These are phyloP conservation scores for Aspergillus funiculosus DNA, from an alignment of 495 filamentous ascomycete genomes.

Conservation along the genomic window DNA sequence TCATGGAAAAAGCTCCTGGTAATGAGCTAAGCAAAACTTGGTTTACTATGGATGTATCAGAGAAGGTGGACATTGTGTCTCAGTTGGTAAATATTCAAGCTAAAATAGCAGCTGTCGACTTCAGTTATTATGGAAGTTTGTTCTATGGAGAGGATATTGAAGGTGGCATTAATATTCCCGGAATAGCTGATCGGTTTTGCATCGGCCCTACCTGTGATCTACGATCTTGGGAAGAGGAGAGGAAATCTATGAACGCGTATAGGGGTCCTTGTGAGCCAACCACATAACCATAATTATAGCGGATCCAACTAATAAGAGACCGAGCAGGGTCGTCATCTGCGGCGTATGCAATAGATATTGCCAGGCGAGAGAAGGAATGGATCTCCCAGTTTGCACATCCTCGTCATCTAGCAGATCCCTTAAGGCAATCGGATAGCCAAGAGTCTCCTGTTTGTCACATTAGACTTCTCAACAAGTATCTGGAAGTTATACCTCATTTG, in stretches of 20 bases:
- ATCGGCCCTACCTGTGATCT: constrained; percentile 6
- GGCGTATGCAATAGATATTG: too few relatives aligned
- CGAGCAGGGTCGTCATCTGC: too few relatives aligned
- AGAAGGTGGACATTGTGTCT: constrained; percentile 1
- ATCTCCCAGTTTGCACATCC: too few relatives aligned
- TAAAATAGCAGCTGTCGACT: neutral
- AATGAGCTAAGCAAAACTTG: constrained; percentile 5
- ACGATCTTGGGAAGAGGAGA: too few relatives aligned
- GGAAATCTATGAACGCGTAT: too few relatives aligned
- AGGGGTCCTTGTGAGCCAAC: too few relatives aligned
- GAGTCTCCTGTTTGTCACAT: constrained; percentile 12
- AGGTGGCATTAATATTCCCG: neutral
- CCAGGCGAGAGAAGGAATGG: too few relatives aligned
- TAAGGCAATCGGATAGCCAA: constrained; percentile 13
- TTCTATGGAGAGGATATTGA: constrained; percentile 4
- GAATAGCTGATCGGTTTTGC: neutral
- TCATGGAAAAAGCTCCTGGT: constrained; percentile 16
- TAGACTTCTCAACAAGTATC: neutral
- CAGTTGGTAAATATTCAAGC: constrained; percentile 4
- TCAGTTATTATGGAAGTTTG: neutral
- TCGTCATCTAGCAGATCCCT: too few relatives aligned
- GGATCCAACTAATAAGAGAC: too few relatives aligned
- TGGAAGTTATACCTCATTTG: neutral
- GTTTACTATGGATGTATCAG: neutral
- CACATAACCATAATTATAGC: too few relatives aligned